Base-by-base conservation (phyloP, 495 filamentous ascomycete genomes). In the Rusavskia elegans region DNA sequence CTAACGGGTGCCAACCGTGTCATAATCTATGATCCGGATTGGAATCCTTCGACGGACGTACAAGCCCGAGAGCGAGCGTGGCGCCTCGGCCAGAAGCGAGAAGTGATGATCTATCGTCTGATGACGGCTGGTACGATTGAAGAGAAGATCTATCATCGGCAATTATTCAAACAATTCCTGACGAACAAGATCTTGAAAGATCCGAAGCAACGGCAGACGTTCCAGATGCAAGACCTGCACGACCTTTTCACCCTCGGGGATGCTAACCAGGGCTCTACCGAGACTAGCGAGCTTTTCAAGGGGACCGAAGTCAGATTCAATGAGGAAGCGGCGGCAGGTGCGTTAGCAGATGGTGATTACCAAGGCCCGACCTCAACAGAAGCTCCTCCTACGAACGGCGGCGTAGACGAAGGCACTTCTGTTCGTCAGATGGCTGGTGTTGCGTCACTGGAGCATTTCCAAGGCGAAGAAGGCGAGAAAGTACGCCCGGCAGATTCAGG, bases 81-180 rank as follows among this genome's bases (percentile, higher is more conserved):
- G 92, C 78, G 92, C 39, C 73, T 98, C 11, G 92, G 92, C 3
- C 92, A 98, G 67, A 96, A 89, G 61, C 81, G 82, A 45, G 85
- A 94, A 44, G 92, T 98, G 19, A 89, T 83, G 0, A 89, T 98
- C 30, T 98, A 92, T 64, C 84, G 92, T 23, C 72, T 98, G 38
- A 89, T 98, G 84, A 92, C 87, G n/a, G 86, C 87, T 2, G 89
- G 90, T 16, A 96, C 92, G 0, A 97, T 98, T 32, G 92, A 98
- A 61, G 92, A 98, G 66, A 97, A 97, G 72, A 96, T 98, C 39
- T 97, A 96, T 53, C 92, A 97, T 63, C 84, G 92, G 5, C 92
- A 98, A 64, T 87, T 98, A 48, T 97, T 89, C 69, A 98, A 98
- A 65, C 89, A 95, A 57, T 94, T 95, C 59, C 70, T 98, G 30